Conservation (phyloP, 352 stramenopile genomes). For the Globisporangium megalacanthum region DNA sequence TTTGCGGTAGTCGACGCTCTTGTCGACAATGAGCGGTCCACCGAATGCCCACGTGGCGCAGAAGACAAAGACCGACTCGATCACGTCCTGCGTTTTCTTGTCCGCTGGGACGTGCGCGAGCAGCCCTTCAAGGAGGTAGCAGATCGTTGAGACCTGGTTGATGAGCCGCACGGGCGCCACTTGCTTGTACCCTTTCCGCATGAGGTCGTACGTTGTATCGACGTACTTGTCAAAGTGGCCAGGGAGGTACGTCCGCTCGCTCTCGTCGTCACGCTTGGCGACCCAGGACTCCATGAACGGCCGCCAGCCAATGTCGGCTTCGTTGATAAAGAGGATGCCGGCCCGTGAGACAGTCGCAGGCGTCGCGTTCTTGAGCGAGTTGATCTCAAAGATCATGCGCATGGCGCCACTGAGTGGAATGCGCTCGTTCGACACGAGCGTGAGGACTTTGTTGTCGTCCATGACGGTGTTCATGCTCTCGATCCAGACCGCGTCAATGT, state of each 20-base stretch:
- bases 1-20: conserved; percentile 86
- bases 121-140: conserved; percentile 94
- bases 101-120: conserved; percentile 77
- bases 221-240: conserved; percentile 97
- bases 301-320: conserved; percentile 92
- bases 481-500: conserved; percentile 89
- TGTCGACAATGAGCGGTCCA: conserved; percentile 93
- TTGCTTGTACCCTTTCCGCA: conserved; percentile 94
- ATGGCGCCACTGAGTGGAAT: conserved; percentile 80
- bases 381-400: conserved; percentile 91
- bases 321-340: conserved; percentile 88
- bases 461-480: conserved; percentile 97
- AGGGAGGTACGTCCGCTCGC: conserved; percentile 90
- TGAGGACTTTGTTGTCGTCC: conserved; percentile 97
- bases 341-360: conserved; percentile 82
- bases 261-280: conserved; percentile 84
- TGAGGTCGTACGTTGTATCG: conserved; percentile 91
- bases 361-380: conserved; percentile 85
- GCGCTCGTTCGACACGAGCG: conserved; percentile 86
- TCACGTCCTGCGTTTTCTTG: conserved; percentile 90
- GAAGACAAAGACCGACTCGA: conserved; percentile 96
- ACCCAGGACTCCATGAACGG: conserved; percentile 97
- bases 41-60: conserved; percentile 96
- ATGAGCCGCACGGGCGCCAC: conserved; percentile 92
- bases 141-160: conserved; percentile 95